phyloP scores from a whole-genome alignment of 106 monocot species.

The Dendrobium nobile region DNA sequence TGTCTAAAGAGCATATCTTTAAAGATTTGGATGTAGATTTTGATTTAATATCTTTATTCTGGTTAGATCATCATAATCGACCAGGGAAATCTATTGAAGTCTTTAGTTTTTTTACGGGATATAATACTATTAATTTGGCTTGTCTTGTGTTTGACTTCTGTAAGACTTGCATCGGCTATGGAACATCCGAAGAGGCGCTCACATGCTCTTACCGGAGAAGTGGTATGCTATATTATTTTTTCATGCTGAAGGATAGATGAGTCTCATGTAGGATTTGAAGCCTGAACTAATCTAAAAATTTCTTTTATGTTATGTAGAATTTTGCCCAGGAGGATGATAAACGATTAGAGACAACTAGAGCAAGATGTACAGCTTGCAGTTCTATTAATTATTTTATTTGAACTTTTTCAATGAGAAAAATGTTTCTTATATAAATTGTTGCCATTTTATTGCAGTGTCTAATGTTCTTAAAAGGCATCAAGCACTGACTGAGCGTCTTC shows the following conservation, averaged over 20 bases:
- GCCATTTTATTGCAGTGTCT: conserved; percentile 44
- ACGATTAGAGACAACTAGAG: conserved; percentile 62
- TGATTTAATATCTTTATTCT: too few relatives aligned
- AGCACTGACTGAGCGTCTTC: conserved; percentile 62
- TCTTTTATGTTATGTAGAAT: conserved; percentile 25
- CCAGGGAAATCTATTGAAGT: too few relatives aligned
- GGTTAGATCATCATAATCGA: too few relatives aligned
- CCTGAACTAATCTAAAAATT: background rate
- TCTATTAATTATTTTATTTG: background rate
- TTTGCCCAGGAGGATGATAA: conserved; percentile 52
- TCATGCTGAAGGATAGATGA: background rate
- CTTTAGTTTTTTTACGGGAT: background rate
- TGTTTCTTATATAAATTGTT: conserved; percentile 1
- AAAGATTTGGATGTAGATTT: too few relatives aligned
- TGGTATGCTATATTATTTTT: conserved; percentile 25
- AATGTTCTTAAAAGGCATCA: conserved; percentile 82
- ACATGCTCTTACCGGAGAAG: conserved; percentile 38
- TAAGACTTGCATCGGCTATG: background rate
- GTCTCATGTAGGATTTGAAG: background rate
- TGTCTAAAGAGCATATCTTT: too few relatives aligned
- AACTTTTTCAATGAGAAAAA: background rate
- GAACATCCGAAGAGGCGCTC: conserved; percentile 39
- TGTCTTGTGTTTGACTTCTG: background rate
- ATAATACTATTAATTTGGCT: background rate
- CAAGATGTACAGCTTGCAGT: conserved; percentile 42